Evolutionary conservation across 2,329 filamentous ascomycete genomes (phyloP).

Genomic region (Penicillium sumatraense): DNA sequence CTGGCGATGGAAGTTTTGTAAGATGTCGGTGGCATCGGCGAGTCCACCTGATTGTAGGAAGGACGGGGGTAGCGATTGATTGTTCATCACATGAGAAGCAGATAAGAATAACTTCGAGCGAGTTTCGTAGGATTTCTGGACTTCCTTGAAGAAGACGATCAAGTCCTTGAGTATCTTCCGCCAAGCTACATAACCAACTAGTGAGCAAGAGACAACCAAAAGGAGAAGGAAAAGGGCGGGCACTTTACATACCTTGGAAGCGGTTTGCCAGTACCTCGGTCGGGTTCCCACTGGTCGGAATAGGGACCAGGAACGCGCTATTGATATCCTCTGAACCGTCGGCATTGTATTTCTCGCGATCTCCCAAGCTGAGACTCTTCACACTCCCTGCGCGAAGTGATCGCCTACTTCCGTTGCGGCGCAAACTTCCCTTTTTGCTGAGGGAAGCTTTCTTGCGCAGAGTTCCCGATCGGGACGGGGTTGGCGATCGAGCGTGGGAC

Average conservation of each 20-base stretch:
- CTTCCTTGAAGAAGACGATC: constrained; percentile 90
- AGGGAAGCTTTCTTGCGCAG: constrained; percentile 88
- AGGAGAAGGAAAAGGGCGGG: background rate
- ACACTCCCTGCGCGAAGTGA: constrained; percentile 88
- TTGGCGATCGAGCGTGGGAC: constrained; percentile 45
- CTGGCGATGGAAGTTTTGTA: constrained; percentile 82
- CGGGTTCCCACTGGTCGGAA: constrained; percentile 84
- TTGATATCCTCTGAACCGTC: constrained; percentile 66
- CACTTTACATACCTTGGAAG: constrained; percentile 84
- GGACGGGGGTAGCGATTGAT: constrained; percentile 71
- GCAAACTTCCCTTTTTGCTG: constrained; percentile 73
- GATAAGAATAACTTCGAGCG: constrained; percentile 82
- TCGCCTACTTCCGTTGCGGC: constrained; percentile 77
- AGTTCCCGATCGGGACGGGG: constrained; percentile 66
- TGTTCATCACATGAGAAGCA: constrained; percentile 82
- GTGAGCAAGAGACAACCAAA: constrained; percentile 4
- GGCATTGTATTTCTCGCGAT: constrained; percentile 55
- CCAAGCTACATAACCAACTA: constrained; percentile 67
- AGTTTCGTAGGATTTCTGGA: constrained; percentile 86
- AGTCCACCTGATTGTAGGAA: constrained; percentile 85
- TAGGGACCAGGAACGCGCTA: constrained; percentile 86
- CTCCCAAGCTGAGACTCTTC: constrained; percentile 74
- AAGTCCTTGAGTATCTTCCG: constrained; percentile 93
- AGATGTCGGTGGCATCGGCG: constrained; percentile 79
- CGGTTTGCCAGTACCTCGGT: constrained; percentile 85